Evolutionary conservation across 495 filamentous ascomycete species (phyloP).

Genomic region (Friedmanniomyces simplex): DNA sequence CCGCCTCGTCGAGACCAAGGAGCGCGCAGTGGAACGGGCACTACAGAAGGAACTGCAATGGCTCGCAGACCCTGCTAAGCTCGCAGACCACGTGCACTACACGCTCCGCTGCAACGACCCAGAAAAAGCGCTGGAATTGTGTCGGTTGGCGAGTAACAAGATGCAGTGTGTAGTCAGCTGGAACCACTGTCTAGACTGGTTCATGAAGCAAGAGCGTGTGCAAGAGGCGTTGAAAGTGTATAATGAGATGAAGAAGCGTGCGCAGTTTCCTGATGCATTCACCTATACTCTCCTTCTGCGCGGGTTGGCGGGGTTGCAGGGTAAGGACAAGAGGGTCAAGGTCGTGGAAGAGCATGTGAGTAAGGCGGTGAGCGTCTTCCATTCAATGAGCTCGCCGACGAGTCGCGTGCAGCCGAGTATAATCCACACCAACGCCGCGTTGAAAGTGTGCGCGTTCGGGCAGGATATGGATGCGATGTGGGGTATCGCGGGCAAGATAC

Average conservation of each 20-base stretch:
- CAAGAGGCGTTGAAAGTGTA: conserved; percentile 60
- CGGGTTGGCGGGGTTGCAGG: conserved; percentile 44
- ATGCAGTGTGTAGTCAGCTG: conserved; percentile 61
- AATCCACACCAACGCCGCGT: conserved; percentile 75
- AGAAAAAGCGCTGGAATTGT: conserved; percentile 53
- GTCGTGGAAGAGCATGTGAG: conserved; percentile 9
- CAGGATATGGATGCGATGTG: conserved; percentile 66
- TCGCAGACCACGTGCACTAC: conserved; percentile 51
- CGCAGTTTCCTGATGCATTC: conserved; percentile 56
- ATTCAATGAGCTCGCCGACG: conserved; percentile 51
- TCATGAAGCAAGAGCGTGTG: conserved; percentile 48
- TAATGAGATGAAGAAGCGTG: conserved; percentile 98
- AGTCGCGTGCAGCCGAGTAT: conserved; percentile 53
- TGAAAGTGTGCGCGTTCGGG: conserved; percentile 64
- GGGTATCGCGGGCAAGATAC: conserved; percentile 53
- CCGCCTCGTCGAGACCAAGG: too few species aligned
- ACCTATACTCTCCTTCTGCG: conserved; percentile 78
- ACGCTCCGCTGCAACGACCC: conserved; percentile 44
- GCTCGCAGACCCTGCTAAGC: conserved; percentile 53
- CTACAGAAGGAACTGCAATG: conserved; percentile 46
- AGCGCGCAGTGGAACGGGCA: background rate
- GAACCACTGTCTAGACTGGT: conserved; percentile 74
- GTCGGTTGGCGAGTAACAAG: conserved; percentile 53
- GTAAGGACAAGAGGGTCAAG: background rate
- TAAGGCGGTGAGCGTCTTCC: conserved; percentile 38